These are phyloP conservation scores for Leccinum ochraceum DNA, from an alignment of 768 basidiomycete genomes.

Conservation along the genomic window DNA sequence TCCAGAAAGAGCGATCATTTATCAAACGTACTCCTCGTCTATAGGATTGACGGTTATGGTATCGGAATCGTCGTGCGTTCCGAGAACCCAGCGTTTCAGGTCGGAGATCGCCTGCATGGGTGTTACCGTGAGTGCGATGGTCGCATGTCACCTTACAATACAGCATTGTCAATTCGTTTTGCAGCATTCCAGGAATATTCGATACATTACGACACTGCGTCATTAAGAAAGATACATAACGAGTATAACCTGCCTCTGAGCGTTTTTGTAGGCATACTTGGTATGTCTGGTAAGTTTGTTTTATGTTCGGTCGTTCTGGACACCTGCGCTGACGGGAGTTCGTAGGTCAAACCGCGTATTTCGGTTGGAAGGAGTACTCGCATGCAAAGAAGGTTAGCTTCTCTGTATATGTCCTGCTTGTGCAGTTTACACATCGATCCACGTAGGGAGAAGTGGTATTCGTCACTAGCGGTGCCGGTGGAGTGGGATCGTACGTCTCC, in stretches of 20 bases:
- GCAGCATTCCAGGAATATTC: constrained; percentile 27
- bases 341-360: constrained; percentile 25
- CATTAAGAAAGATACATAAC: constrained; percentile 23
- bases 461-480: constrained; percentile 43
- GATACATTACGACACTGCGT: background rate
- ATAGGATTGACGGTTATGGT: constrained; percentile 34
- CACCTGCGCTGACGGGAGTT: background rate
- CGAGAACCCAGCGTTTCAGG: constrained; percentile 12
- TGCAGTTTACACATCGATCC: background rate
- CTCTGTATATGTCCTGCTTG: background rate
- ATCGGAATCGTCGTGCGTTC: constrained; percentile 33
- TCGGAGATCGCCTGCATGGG: constrained; percentile 18
- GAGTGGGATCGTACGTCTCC: constrained; percentile 60
- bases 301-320: constrained; percentile 8
- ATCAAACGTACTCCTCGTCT: background rate
- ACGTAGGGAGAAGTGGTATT: constrained; percentile 50
- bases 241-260: constrained; percentile 32
- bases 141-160: background rate
- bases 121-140: constrained; percentile 32
- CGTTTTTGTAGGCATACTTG: constrained; percentile 29
- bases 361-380: constrained; percentile 18
- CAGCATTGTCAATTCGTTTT: constrained; percentile 25
- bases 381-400: constrained; percentile 27
- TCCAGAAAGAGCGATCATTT: background rate
- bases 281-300: constrained; percentile 22